Conservation (phyloP, 331 rosid species). For the Saraca asoca region DNA sequence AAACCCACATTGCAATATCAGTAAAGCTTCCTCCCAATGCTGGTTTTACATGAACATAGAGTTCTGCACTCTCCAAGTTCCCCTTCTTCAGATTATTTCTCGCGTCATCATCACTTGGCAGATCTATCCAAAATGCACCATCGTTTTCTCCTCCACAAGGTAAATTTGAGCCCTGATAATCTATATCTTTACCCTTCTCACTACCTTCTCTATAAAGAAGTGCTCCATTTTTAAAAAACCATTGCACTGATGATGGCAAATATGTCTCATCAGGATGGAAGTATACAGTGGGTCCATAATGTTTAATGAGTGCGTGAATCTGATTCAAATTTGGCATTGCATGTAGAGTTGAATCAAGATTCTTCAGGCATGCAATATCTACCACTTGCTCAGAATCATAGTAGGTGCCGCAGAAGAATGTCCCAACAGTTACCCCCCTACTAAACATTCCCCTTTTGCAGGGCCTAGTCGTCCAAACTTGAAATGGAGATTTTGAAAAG, state of each 20-base stretch:
- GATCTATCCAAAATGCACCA: constrained; percentile 82
- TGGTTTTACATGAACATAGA: constrained; percentile 91
- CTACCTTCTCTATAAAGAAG: constrained; percentile 50
- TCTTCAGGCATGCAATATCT: constrained; percentile 73
- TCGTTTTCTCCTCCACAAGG: constrained; percentile 78
- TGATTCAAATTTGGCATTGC: constrained; percentile 87
- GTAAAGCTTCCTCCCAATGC: constrained; percentile 88
- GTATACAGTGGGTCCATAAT: constrained; percentile 88
- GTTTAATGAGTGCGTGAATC: constrained; percentile 69
- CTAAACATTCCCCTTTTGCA: constrained; percentile 65
- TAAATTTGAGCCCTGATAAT: constrained; percentile 62
- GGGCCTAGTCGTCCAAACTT: constrained; percentile 72
- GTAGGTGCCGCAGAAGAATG: constrained; percentile 66
- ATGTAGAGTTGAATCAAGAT: constrained; percentile 42
- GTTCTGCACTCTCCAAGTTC: constrained; percentile 71
- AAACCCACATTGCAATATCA: constrained; percentile 95
- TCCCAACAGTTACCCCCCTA: constrained; percentile 77
- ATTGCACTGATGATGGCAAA: constrained; percentile 82
- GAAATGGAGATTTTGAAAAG: constrained; percentile 42
- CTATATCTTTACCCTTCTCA: constrained; percentile 53
- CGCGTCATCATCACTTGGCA: constrained; percentile 59
- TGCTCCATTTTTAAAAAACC: constrained; percentile 94
- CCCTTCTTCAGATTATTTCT: constrained; percentile 61
- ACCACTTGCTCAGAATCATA: constrained; percentile 45
- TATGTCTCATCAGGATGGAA: constrained; percentile 86